Evolutionary conservation across 225 moss, liverwort and hornwort genomes (phyloP).

Genomic region (Sphagnum contortum): DNA sequence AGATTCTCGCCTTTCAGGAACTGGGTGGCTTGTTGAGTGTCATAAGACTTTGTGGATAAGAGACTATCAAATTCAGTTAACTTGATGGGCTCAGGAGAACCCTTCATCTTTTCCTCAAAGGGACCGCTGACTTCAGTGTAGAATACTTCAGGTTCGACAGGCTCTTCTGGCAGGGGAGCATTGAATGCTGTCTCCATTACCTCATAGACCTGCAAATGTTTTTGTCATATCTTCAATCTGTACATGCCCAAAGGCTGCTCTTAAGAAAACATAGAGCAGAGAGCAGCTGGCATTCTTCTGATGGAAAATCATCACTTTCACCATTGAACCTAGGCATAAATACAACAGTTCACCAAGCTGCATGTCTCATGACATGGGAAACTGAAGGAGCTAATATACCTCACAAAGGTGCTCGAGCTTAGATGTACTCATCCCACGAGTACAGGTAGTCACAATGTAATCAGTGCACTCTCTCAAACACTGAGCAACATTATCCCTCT

Average conservation of each 20-base stretch:
- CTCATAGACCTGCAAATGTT: slow-evolving; percentile 62
- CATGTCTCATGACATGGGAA: too few relatives aligned
- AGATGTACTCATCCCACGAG: slow-evolving; percentile 55
- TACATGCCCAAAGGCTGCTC: too few relatives aligned
- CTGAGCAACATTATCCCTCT: slow-evolving; percentile 52
- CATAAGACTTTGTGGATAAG: slow-evolving; percentile 11
- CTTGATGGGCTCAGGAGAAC: slow-evolving; percentile 32
- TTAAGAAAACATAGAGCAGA: too few relatives aligned
- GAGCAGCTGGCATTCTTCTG: too few relatives aligned
- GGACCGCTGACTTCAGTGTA: slow-evolving; percentile 3
- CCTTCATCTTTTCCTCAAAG: slow-evolving; percentile 8
- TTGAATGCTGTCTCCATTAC: slow-evolving; percentile 65
- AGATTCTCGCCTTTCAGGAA: slow-evolving; percentile 36
- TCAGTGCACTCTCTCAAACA: slow-evolving; percentile 71
- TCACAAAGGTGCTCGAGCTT: slow-evolving; percentile 83
- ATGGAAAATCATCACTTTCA: too few relatives aligned
- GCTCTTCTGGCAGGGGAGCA: slow-evolving; percentile 30
- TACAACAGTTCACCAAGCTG: too few relatives aligned
- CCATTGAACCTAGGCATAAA: too few relatives aligned
- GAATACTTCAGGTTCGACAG: slow-evolving; percentile 8
- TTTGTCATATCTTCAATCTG: too few relatives aligned
- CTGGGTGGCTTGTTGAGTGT: slow-evolving; percentile 30
- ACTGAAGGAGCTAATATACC: slow-evolving; percentile 11
- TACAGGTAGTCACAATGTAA: slow-evolving; percentile 65
- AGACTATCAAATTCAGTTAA: slow-evolving; percentile 32